Evolutionary conservation across 352 stramenopile species (phyloP), one percentile per base, ranked within the genome.

Genomic region (Globisporangium lucens): DNA sequence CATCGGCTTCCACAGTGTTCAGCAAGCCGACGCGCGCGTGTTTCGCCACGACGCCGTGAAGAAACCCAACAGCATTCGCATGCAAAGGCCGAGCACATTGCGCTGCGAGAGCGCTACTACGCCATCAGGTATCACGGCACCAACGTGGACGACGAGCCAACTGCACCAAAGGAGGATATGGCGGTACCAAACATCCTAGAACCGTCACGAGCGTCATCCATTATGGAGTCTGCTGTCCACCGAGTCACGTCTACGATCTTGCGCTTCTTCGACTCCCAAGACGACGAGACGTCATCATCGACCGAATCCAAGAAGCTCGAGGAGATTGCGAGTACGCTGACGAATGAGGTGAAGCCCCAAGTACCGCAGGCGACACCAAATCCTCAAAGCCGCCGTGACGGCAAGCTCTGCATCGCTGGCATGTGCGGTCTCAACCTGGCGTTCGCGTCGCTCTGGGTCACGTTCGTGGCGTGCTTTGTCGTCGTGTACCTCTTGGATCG

Each of bases 371-470:
- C 6, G 53, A 46, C 20, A n/a, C 41, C 43, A 15, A 33, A 46
- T 43, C 2, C 60, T 13, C 20, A 36, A n/a, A 43, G n/a, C 13
- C 15, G 29, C 24, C 8, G 43, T 5, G 13, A 17, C 20, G 43
- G 46, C 17, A 53, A 65, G 46, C 46, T 67, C 49, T 83, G 76
- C 33, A 76, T 83, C 46, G 75, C 70, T 24, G 63, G 72, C 0
- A 41, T 83, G 9, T 83, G 74, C 43, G 72, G 76, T 3, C 65
- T 83, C 13, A 67, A 68, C 6, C 70, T 83, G 63, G 81, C 81
- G 66, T 82, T 83, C 65, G 65, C 75, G 13, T 77, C 75, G 0
- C 61, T 80, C 33, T 64, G 56, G 22, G 47, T 83, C 59, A 83
- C 74, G 0, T 78, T 83, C 52, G 41, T 58, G 22, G 66, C 75